Evolutionary conservation across 352 stramenopile genomes (phyloP).

Genomic region (Phytophthora nicotianae): DNA sequence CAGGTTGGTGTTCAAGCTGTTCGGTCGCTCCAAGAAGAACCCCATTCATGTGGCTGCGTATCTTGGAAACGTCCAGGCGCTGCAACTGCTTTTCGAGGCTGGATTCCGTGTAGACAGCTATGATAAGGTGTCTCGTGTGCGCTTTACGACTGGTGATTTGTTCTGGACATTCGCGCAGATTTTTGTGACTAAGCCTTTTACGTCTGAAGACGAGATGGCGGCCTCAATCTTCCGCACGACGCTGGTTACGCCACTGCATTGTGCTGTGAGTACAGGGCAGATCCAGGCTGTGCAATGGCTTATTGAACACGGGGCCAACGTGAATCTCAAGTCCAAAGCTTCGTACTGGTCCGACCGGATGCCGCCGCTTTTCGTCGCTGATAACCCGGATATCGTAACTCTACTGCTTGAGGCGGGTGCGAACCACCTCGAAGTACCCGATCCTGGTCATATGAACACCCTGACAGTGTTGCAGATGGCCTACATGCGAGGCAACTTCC

Average conservation of each 20-base stretch:
- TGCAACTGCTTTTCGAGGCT: constrained; percentile 55
- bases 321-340: constrained; percentile 66
- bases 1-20: constrained; percentile 53
- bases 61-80: constrained; percentile 65
- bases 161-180: constrained; percentile 79
- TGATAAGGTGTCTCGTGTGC: constrained; percentile 77
- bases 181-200: constrained; percentile 57
- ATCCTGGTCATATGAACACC: constrained; percentile 72
- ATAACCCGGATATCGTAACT: constrained; percentile 68
- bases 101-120: constrained; percentile 68
- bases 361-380: constrained; percentile 70
- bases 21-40: constrained; percentile 81
- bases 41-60: constrained; percentile 77
- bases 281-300: constrained; percentile 63
- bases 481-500: constrained; percentile 69
- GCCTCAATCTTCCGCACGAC: constrained; percentile 74
- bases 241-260: constrained; percentile 72
- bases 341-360: constrained; percentile 70
- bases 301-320: constrained; percentile 53
- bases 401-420: constrained; percentile 65
- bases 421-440: constrained; percentile 72
- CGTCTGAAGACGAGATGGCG: constrained; percentile 52
- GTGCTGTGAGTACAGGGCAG: constrained; percentile 67
- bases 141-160: constrained; percentile 78
- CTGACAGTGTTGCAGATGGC: constrained; percentile 71